A percentile compares a stretch with the other conserved stretches of the same genome.
Conservation (phyloP, 176 grass and related monocot species). For the Rhipidocladum racemiflorum region DNA sequence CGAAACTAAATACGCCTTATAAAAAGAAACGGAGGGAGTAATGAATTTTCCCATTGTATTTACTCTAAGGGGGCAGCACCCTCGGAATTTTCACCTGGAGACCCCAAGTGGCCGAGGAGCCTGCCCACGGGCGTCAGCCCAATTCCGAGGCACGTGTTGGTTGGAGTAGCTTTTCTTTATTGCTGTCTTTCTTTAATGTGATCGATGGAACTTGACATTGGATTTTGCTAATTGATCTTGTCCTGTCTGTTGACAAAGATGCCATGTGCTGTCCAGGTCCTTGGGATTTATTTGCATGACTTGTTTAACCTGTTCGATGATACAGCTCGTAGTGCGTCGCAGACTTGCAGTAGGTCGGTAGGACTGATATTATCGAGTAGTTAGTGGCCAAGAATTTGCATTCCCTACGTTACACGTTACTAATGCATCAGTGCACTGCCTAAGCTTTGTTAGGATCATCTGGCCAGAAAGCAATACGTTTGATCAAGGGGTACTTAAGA, state of each 20-base stretch:
- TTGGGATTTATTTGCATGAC: neutral
- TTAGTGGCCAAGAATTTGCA: neutral
- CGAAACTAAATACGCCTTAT: no score
- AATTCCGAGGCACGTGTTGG: neutral
- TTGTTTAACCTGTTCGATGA: slow-evolving; percentile 18
- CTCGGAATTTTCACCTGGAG: neutral
- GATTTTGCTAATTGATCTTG: slow-evolving; percentile 6
- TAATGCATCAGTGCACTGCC: neutral
- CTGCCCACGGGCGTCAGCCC: neutral
- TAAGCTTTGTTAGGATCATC: neutral
- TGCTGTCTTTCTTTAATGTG: slow-evolving; percentile 7
- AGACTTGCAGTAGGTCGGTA: neutral
- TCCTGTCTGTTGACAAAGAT: slow-evolving; percentile 32
- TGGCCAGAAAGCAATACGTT: neutral
- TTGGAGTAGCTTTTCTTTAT: neutral
- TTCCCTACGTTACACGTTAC: neutral
- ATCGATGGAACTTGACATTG: slow-evolving; percentile 19
- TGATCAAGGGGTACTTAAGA: neutral
- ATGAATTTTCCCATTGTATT: no score
- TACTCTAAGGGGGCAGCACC: no score
- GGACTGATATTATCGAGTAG: neutral
- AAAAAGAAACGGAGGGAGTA: no score
- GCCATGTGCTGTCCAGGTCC: neutral
- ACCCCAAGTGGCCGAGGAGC: neutral
- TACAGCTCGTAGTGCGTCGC: neutral